phyloP scores from a whole-genome alignment of 179 eudicot genomes.

The Corrigiola litoralis region DNA sequence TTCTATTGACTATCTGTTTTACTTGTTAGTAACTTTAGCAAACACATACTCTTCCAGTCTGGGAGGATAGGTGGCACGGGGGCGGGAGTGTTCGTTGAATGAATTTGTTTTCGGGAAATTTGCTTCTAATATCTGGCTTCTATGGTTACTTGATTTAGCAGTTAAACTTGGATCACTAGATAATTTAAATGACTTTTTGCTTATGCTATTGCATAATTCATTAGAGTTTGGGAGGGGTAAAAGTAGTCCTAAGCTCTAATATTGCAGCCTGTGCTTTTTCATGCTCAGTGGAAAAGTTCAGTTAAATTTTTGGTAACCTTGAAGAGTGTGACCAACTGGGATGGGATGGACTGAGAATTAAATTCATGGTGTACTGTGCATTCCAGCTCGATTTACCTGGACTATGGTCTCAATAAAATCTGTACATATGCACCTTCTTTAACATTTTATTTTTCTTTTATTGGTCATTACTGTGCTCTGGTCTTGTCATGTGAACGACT shows the following conservation, averaged over 20 bases:
- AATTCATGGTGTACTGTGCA: not conserved
- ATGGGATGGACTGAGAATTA: not conserved
- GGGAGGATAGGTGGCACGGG: too few species aligned
- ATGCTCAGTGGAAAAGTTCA: not conserved
- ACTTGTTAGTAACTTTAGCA: too few species aligned
- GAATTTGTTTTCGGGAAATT: too few species aligned
- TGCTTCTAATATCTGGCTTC: too few species aligned
- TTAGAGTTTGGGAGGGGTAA: not conserved
- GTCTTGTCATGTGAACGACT: not conserved
- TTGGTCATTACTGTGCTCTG: too few species aligned
- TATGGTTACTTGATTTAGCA: not conserved
- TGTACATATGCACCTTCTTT: too few species aligned
- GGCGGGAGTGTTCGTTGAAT: too few species aligned
- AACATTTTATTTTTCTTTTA: not conserved
- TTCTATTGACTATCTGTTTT: too few species aligned
- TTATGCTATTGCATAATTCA: not conserved
- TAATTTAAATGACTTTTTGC: not conserved
- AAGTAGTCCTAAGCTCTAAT: not conserved
- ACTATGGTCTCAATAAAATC: not conserved
- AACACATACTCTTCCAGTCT: too few species aligned
- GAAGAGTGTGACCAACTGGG: not conserved
- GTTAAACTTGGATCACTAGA: not conserved
- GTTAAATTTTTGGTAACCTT: not conserved
- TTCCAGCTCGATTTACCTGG: not conserved
- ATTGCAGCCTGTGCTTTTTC: not conserved